A percentile compares a stretch with the other conserved stretches of the same genome.
phyloP scores from a whole-genome alignment of 108 stramenopile genomes.

The Pelagomonas calceolata region DNA sequence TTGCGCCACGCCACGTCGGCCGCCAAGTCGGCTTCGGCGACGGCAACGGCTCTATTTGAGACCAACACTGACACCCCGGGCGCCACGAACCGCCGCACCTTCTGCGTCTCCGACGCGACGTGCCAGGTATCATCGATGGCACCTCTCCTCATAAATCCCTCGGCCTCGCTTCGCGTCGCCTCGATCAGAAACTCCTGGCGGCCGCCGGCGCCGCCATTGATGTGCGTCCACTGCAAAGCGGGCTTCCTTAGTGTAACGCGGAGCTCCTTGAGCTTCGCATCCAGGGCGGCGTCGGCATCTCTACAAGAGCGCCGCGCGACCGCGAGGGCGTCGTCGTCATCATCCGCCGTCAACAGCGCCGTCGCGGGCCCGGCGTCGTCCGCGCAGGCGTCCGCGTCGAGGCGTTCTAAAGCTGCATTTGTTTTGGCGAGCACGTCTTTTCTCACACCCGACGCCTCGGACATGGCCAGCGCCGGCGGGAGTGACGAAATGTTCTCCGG shows the following conservation, averaged over 20 bases:
- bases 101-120: constrained; percentile 5
- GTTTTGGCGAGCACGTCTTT: too few species aligned
- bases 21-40: constrained; percentile 14
- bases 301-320: too few species aligned
- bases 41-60: constrained; percentile 10
- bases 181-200: constrained; percentile 24
- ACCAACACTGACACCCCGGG: constrained; percentile 12
- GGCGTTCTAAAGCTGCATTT: too few species aligned
- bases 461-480: too few species aligned
- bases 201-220: constrained; percentile 7
- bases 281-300: neutral
- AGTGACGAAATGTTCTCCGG: too few species aligned
- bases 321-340: too few species aligned
- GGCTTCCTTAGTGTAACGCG: constrained; percentile 13
- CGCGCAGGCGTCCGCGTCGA: too few species aligned
- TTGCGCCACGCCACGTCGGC: constrained; percentile 19
- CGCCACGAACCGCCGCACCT: constrained; percentile 12
- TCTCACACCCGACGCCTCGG: too few species aligned
- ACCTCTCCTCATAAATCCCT: neutral
- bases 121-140: neutral
- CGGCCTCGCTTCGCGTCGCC: constrained; percentile 13
- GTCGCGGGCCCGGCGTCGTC: too few species aligned
- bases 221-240: constrained; percentile 16
- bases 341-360: too few species aligned
- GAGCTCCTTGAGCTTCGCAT: constrained; percentile 4